These are phyloP conservation scores for Crassisporium funariophilum DNA, from an alignment of 768 basidiomycete species.

Conservation along the genomic window DNA sequence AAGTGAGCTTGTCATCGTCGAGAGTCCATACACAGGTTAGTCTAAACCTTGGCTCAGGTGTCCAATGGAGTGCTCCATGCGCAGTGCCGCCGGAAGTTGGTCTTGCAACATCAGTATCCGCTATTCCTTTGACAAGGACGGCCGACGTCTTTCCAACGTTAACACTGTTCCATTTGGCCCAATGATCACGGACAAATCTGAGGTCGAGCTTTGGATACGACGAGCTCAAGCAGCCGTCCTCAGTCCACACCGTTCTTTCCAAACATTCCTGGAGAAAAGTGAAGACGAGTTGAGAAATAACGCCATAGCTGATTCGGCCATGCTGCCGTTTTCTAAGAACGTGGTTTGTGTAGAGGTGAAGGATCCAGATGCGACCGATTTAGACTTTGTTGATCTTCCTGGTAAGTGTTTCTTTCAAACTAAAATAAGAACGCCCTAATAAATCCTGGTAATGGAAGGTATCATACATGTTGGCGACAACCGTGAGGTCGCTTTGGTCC, in stretches of 20 bases:
- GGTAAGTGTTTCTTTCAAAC: slow-evolving; percentile 33
- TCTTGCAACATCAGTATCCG: slow-evolving; percentile 46
- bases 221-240: slow-evolving; percentile 64
- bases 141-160: slow-evolving; percentile 18
- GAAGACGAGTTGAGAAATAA: slow-evolving; percentile 22
- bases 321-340: slow-evolving; percentile 48
- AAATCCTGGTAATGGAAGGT: too few species aligned
- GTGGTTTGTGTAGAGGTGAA: slow-evolving; percentile 47
- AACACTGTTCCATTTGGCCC: slow-evolving; percentile 41
- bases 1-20: background rate
- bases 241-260: slow-evolving; percentile 36
- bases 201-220: slow-evolving; percentile 55
- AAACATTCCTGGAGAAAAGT: slow-evolving; percentile 28
- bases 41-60: slow-evolving; percentile 33
- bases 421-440: slow-evolving; percentile 17
- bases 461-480: too few species aligned
- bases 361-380: slow-evolving; percentile 46
- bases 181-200: slow-evolving; percentile 36
- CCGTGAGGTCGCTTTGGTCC: too few species aligned
- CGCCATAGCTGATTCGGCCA: slow-evolving; percentile 4
- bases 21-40: background rate
- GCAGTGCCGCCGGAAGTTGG: slow-evolving; percentile 40
- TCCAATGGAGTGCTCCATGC: slow-evolving; percentile 55
- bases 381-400: slow-evolving; percentile 58
- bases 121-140: slow-evolving; percentile 18